Base-by-base conservation (phyloP, 257 asterid genomes). In the Paulownia fortunei region DNA sequence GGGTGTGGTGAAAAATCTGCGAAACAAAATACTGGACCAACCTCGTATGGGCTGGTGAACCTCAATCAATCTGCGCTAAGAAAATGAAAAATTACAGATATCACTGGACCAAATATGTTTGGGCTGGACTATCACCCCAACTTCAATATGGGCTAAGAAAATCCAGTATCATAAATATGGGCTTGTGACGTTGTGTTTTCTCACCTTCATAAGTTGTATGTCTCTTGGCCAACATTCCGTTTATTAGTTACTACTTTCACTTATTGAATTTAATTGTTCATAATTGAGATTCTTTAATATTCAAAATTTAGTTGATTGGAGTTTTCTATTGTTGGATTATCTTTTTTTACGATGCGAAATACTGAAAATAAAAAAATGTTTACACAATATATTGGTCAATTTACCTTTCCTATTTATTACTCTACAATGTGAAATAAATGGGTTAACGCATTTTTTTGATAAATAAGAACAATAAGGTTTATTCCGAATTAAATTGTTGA, bases 1-100 rank as follows among this genome's bases (percentile, higher is more conserved):
- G 7, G 60, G 52, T 32, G 68, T 18, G 26, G 36, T 0, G 70
- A 36, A 79, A 71, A 64, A 39, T 61, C 76, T 47, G 39, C 51
- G 42, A 49, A 36, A n/a, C 42, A 12, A 42, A 73, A 56, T 42
- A 30, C 7, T 19, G 63, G 52, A 27, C 39, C 24, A 51, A 76
- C 9, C 10, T 27, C 0, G 59, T 55, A 30, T 67, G 56, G 77
- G 72, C 80, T 61, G 18, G 41, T 36, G 2, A 21, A 39, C 13
- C 21, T 32, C 26, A 10, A 66, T 30, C 0, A 23, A 18, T 27
- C 4, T 56, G 72, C 76, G 76, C 72, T 41, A 42, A 8, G 7
- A 37, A 32, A 51, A 6, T 54, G 12, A 6, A 27, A 3, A 4
- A 51, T 12, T 4, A 0, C 24, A 15, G 15, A 49, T 8, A 19